Evolutionary conservation across 495 filamentous ascomycete species (phyloP), one percentile per base, ranked within the genome.

Genomic region (Penicillium lagena): DNA sequence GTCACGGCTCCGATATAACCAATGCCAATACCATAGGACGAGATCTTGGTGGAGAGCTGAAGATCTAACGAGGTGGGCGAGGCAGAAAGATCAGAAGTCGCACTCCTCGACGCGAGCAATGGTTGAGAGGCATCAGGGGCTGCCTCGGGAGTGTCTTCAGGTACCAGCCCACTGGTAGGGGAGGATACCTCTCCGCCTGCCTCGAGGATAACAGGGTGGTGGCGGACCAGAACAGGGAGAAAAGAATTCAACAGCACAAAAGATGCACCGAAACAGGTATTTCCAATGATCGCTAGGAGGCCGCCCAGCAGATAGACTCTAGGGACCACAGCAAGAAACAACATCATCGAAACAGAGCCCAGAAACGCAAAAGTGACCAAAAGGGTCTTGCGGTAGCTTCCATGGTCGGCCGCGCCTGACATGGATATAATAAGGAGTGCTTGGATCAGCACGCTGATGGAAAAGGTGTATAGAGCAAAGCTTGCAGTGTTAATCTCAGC

Each of bases 401-500:
- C 93, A 64, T 97, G 93, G 59, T 98, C 93, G 37, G 93, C 93
- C 35, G 93, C 93, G 29, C 87, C 93, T 47, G 86, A 91, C 78
- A 98, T 95, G 44, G 89, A 94, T 46, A 98, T 85, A 28, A 98
- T 94, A 30, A 98, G 63, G 14, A 96, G 63, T 8, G 90, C 82
- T 64, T 98, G 93, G 29, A 96, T 57, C 8, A 96, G 60, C 2
- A 98, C 93, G 64, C 87, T 93, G 46, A 95, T 64, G 38, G 89
- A 94, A 64, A 97, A 97, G 5, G 88, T 95, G 68, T 97, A 98
- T 86, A 98, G 90, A 46, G 94, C 93, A 64, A 96, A 96, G 67
- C 87, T 94, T 12, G 93, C 90, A 9, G 93, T 96, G 66, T 96
- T 96, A 58, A 98, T 82, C 52, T 95, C 85, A 42, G 80, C 63